Percentiles rank a stretch among this genome's conserved stretches.
phyloP scores from a whole-genome alignment of 2,329 filamentous ascomycete genomes.

The Aspergillus bombycis region DNA sequence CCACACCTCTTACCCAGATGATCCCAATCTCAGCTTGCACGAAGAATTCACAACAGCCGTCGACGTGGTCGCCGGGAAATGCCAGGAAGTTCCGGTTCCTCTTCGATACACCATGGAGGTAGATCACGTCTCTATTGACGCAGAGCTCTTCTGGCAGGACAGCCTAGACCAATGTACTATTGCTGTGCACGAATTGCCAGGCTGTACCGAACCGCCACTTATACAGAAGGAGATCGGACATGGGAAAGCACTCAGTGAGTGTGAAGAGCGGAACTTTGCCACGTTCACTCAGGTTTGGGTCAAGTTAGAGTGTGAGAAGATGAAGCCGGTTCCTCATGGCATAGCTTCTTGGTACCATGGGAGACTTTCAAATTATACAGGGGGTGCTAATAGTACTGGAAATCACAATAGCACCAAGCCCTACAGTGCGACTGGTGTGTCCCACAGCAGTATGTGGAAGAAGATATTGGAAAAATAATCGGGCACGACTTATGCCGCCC shows the following conservation, averaged over 20 bases:
- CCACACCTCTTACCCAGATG: neutral
- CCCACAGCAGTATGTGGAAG: neutral
- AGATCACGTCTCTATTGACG: constrained; percentile 31
- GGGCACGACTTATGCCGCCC: neutral
- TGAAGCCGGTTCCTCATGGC: neutral
- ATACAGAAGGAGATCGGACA: constrained; percentile 24
- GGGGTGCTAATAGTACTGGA: neutral
- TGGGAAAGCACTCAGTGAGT: constrained; percentile 25
- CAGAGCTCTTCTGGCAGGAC: constrained; percentile 25
- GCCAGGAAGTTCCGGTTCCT: constrained; percentile 31
- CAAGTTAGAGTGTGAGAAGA: constrained; percentile 30
- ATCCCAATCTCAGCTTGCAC: constrained; percentile 1
- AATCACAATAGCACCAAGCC: neutral
- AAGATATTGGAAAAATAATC: neutral
- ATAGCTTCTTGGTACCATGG: neutral
- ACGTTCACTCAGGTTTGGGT: constrained; percentile 36
- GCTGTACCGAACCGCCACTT: constrained; percentile 34
- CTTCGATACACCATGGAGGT: constrained; percentile 28
- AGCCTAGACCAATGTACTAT: constrained; percentile 32
- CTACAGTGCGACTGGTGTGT: neutral
- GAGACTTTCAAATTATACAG: neutral
- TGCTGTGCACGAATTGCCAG: constrained; percentile 37
- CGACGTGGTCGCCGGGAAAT: constrained; percentile 27
- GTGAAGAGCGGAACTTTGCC: constrained; percentile 26
- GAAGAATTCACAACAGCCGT: constrained; percentile 25